These are phyloP conservation scores for Sordariomycetes sp. DNA, from an alignment of 2,329 filamentous ascomycete species.

Conservation along the genomic window DNA sequence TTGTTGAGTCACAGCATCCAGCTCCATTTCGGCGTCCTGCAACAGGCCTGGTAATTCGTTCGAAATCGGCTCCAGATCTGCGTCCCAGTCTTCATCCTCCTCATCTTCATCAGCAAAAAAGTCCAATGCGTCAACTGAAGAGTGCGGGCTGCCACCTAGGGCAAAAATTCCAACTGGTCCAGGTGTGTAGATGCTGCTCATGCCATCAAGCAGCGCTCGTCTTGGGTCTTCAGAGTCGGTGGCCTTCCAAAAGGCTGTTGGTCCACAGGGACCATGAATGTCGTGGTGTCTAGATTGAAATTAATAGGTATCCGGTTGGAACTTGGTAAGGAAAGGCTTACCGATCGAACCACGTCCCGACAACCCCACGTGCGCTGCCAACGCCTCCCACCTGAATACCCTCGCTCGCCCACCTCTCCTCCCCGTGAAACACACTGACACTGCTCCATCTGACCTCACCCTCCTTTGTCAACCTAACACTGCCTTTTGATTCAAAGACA, in stretches of 20 bases:
- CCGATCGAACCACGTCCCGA: constrained; percentile 75
- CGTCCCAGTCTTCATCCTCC: constrained; percentile 17
- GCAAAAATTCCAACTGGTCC: too few relatives aligned
- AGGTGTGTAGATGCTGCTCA: too few relatives aligned
- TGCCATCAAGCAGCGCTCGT: constrained; percentile 1
- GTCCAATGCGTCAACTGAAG: constrained; percentile 2
- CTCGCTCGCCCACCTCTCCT: constrained; percentile 70
- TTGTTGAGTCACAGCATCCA: constrained; percentile 7
- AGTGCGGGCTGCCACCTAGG: too few relatives aligned
- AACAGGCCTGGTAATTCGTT: constrained; percentile 14
- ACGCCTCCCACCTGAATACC: constrained; percentile 65
- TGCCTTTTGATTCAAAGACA: constrained; percentile 32
- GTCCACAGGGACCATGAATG: constrained; percentile 59
- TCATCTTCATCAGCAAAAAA: constrained; percentile 6
- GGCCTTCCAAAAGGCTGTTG: constrained; percentile 72
- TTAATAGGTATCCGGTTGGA: too few relatives aligned
- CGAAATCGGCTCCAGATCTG: constrained; percentile 10
- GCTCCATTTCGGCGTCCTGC: constrained; percentile 12
- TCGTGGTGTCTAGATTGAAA: constrained; percentile 64
- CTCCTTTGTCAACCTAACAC: constrained; percentile 55
- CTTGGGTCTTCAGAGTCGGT: constrained; percentile 2
- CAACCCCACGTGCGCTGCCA: constrained; percentile 53
- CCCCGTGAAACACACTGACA: constrained; percentile 51
- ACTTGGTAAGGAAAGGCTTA: constrained; percentile 19
- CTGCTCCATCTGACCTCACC: constrained; percentile 71